phyloP scores from a whole-genome alignment of 2,329 filamentous ascomycete genomes.

The Talaromyces islandicus region DNA sequence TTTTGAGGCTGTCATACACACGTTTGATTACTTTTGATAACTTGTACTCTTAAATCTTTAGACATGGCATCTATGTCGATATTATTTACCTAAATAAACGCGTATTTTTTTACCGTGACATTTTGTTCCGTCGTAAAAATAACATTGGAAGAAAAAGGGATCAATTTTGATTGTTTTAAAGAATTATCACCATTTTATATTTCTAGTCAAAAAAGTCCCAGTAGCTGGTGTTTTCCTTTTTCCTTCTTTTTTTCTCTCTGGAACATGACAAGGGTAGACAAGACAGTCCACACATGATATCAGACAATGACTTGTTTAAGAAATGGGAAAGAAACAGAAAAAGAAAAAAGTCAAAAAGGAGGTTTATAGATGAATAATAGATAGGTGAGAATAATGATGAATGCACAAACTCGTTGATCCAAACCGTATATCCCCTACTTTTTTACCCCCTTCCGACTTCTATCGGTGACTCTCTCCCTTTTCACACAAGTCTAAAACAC shows the following conservation, averaged over 20 bases:
- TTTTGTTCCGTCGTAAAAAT: not conserved
- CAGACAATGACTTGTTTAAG: not conserved
- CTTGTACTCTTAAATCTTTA: constrained; percentile 6
- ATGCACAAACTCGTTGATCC: not conserved
- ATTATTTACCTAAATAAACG: not conserved
- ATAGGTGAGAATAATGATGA: not conserved
- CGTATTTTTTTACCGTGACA: not conserved
- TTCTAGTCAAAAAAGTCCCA: not conserved
- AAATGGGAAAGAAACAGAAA: not conserved
- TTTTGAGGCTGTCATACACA: not conserved
- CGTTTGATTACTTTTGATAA: not conserved
- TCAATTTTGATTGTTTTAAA: not conserved
- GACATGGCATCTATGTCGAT: not conserved
- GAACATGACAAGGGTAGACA: not conserved
- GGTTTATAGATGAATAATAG: not conserved
- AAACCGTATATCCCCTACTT: not conserved
- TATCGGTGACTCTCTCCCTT: not conserved
- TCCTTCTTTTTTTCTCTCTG: not conserved
- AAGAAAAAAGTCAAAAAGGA: not conserved
- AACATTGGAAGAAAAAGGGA: not conserved
- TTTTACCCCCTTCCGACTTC: no score
- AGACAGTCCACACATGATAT: not conserved
- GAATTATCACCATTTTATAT: not conserved
- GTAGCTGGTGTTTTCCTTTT: not conserved
- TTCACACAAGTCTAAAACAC: not conserved